Evolutionary conservation across 1,284 basidiomycete genomes (phyloP), one percentile per base, ranked within the genome.

Genomic region (Rhodotorula sp.): DNA sequence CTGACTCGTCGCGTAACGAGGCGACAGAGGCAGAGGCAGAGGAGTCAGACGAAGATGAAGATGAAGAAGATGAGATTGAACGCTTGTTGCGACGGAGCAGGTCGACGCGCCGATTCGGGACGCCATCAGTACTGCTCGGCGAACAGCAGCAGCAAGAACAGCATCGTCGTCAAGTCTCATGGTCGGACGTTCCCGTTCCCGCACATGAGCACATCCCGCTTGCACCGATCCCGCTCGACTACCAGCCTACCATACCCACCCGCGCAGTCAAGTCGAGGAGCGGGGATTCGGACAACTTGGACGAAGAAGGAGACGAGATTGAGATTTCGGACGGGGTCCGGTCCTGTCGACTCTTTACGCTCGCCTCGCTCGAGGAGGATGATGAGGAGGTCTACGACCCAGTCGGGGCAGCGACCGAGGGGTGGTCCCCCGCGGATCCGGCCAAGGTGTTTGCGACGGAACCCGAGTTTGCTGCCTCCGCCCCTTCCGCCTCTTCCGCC

Each of bases 331-430:
- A 34, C 39, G 58, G 58, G 14, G n/a, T 62, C 18, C 47, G n/a
- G 26, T 62, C 60, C 34, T 23, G 49, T 48, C 31, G 46, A 29
- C 43, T 49, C 31, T 31, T 62, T n/a, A 56, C 39, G 66, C 21
- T 71, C 68, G 21, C 34, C 51, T 39, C 57, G 16, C 47, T 49
- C 54, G 39, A 43, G 10, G 39, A 43, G 34, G 34, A 39, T 1
- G 39, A 43, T 1, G 39, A 43, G 39, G 39, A 5, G 2, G 18
- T 16, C 54, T 21, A 34, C 49, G 3, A n/a, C 46, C 10, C 12
- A 23, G 7, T n/a, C n/a, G 8, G 34, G 7, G 4, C 58, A 10
- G 51, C 20, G 18, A 23, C n/a, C 6, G 23, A 14, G 8, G 10
- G 8, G 23, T 5, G 26, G 23, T 5, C 39, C 39, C 12, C 8